Percentiles rank a stretch among this genome's conserved stretches.
These are phyloP conservation scores for Alternaria sp. DNA, from an alignment of 2,329 filamentous ascomycete genomes.

Conservation along the genomic window DNA sequence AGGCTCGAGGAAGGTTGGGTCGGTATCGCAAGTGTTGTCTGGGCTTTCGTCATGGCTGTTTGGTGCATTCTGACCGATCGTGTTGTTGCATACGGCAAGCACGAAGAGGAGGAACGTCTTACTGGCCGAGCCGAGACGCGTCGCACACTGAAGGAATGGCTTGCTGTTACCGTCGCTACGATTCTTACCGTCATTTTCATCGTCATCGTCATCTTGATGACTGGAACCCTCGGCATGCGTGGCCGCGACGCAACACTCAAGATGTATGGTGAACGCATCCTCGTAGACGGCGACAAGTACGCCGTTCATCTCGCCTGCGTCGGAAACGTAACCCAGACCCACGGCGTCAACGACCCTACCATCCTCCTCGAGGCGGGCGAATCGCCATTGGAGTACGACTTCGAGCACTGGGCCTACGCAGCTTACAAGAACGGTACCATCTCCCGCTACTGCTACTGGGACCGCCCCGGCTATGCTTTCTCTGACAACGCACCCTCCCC, in stretches of 20 bases:
- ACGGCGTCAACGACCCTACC: constrained; percentile 70
- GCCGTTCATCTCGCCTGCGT: constrained; percentile 84
- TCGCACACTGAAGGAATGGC: constrained; percentile 82
- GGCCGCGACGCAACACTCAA: constrained; percentile 77
- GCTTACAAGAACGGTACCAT: constrained; percentile 82
- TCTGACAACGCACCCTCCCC: constrained; percentile 92
- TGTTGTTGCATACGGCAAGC: constrained; percentile 88
- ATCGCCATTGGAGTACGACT: constrained; percentile 74
- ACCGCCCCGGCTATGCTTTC: constrained; percentile 89
- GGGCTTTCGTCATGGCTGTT: constrained; percentile 78
- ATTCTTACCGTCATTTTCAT: constrained; percentile 73
- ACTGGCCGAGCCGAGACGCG: constrained; percentile 88
- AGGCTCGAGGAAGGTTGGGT: constrained; percentile 89
- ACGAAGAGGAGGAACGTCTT: constrained; percentile 88
- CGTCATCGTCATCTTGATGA: constrained; percentile 74
- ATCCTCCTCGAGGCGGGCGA: constrained; percentile 87
- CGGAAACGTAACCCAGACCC: constrained; percentile 67
- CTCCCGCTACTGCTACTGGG: constrained; percentile 89
- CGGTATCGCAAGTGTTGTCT: constrained; percentile 83
- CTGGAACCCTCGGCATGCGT: constrained; percentile 78
- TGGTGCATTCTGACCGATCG: constrained; percentile 83
- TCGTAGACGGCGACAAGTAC: constrained; percentile 85
- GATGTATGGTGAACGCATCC: constrained; percentile 76
- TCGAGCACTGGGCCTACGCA: constrained; percentile 80
- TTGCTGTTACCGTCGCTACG: constrained; percentile 76